Evolutionary conservation across 2,329 filamentous ascomycete genomes (phyloP), one percentile per base, ranked within the genome.

Genomic region (Penicillium capsulatum): DNA sequence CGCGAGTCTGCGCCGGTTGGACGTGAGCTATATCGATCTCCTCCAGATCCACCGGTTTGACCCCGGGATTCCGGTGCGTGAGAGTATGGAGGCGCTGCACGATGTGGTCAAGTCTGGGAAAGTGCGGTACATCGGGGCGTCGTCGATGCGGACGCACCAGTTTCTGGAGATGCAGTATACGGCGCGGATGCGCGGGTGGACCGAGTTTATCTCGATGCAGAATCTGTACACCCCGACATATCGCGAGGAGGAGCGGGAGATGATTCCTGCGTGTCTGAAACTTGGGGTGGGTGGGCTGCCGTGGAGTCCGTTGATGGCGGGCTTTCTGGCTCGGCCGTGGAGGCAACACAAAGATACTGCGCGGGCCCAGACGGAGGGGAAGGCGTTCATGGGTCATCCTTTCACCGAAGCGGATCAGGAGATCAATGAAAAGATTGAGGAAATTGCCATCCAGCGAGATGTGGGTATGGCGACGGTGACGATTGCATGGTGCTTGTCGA

Each of bases 171-270:
- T 79, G 56, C 77, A 81, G 57, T 74, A 73, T 45, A 67, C 68
- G 4, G 78, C 78, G 3, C 70, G 76, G 47, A 70, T 70, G 58
- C 55, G 77, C 29, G 72, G 74, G 10, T 80, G 76, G 76, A 76
- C 73, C 17, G 75, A 79, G 54, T 81, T 81, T 50, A 63, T 80
- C 38, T 70, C 64, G 3, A 81, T 80, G 77, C 77, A 80, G 32
- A 74, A 74, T 15, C 70, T 72, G 34, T 75, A 80, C 56, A 78
- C 76, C 45, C 63, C 78, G 1, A 53, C 76, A 2, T 80, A 81
- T 54, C 72, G 81, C 2, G 80, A 84, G 51, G 80, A 83, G 48
- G 78, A 77, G 56, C 62, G 74, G 1, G 73, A 77, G 48, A 77
- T 77, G 74, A 73, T 64, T 38, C 64, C 63, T 9, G 72, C 67